Evolutionary conservation across 805 yeast species (phyloP), one percentile per base, ranked within the genome.

Genomic region (Saccharomycopsis lassenensis): DNA sequence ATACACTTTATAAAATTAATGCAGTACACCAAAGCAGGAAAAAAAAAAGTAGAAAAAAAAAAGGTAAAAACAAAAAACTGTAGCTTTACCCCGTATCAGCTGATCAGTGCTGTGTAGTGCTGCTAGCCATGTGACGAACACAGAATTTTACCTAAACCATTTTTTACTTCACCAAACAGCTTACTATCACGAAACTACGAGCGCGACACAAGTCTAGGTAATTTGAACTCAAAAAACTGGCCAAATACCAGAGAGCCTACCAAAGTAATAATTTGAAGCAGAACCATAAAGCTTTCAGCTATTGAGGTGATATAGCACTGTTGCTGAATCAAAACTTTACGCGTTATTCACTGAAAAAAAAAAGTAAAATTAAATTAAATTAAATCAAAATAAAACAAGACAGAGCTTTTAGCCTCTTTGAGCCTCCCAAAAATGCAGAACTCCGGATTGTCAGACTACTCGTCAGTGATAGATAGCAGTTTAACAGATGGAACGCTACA

Each of bases 31-130:
- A n/a, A n/a, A n/a, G n/a, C n/a, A n/a, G n/a, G n/a, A n/a, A n/a
- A n/a, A n/a, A n/a, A n/a, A n/a, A n/a, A n/a, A n/a, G n/a, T n/a
- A n/a, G n/a, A n/a, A n/a, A n/a, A n/a, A n/a, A n/a, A n/a, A n/a
- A n/a, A n/a, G n/a, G n/a, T n/a, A n/a, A n/a, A n/a, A n/a, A n/a
- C n/a, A n/a, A n/a, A n/a, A n/a, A n/a, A n/a, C n/a, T n/a, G n/a
- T n/a, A n/a, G n/a, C n/a, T n/a, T n/a, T n/a, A n/a, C n/a, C n/a
- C n/a, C n/a, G n/a, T n/a, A 6, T 18, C 33, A 15, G 24, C 23
- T 33, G 36, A 33, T 27, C 26, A 31, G 32, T 24, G 36, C 36
- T 30, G 24, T 11, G 14, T 15, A 11, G 35, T 25, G 23, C 36
- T 31, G 36, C 15, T 15, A 20, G 26, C 26, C 36, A 33, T 33